Evolutionary conservation across 2,329 filamentous ascomycete species (phyloP), one percentile per base, ranked within the genome.

Genomic region (Dothistroma pini): DNA sequence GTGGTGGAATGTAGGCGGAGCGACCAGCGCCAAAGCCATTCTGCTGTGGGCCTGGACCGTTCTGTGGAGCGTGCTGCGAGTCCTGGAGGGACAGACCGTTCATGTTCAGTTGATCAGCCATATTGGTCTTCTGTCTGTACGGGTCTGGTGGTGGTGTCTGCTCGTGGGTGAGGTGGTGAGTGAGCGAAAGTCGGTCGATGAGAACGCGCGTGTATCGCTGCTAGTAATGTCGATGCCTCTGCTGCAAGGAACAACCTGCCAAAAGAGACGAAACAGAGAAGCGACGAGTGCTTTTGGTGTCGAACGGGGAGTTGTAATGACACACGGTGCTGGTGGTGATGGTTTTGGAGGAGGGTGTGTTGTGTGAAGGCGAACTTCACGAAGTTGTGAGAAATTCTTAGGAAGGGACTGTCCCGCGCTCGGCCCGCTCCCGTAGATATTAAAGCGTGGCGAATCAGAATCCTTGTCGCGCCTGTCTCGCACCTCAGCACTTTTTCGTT

Each of bases 71-170:
- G 74, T 86, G 84, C 77, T 86, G 81, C 63, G 83, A 85, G 68
- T 88, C 85, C 75, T 84, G 86, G 66, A 93, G 81, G 78, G 80
- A 88, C 72, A 93, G 82, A 75, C 86, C 86, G 75, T 83, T 84
- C 85, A 93, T 92, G 82, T 91, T 91, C 72, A 95, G 84, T 82
- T 93, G 88, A 73, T 91, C 89, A 76, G 89, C 89, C 89, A 92
- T 92, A 64, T 54, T 67, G 60, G 48, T 56, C 32, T 57, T 51
- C 29, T 58, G 58, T 56, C 64, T 21, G 57, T 58, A 61, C n/a
- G 21, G 57, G 57, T 32, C 62, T 54, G 52, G 56, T 56, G 21
- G 59, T 61, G 41, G 47, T 29, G 53, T 31, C 49, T 47, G n/a
- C n/a, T 47, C 51, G 25, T 47, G 57, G 25, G 55, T 50, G 52